Base-by-base conservation (phyloP, 2,329 filamentous ascomycete species). In the Ophiostoma sp. region DNA sequence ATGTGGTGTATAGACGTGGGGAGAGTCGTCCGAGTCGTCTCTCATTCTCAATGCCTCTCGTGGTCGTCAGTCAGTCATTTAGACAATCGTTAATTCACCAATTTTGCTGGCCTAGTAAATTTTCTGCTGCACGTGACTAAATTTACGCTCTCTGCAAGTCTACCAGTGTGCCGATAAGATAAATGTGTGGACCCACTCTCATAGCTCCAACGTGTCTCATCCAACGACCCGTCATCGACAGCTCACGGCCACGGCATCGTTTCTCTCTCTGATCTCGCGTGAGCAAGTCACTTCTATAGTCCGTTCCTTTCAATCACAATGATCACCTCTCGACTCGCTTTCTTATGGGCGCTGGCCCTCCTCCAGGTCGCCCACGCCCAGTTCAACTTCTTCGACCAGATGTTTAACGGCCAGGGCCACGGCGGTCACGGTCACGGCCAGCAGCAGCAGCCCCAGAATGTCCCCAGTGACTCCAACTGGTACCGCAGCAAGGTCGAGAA, bases 311-410 rank as follows among this genome's bases (percentile, higher is more conserved):
- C 11, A 12, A 47, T 16, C 55, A 42, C n/a, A n/a, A 68, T 68
- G 67, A 2, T 58, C 72, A 62, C 70, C 74, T 69, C 68, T 75
- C 12, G 67, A 69, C 66, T 67, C 71, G 42, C 65, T 77, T 47
- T 70, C 76, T n/a, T 84, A 66, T 74, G 84, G 62, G 72, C 87
- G 27, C 76, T 92, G 16, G 80, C 90, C 65, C 77, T 92, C 41
- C 76, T 91, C 69, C 79, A 85, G 71, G 78, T 86, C 16, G 87
- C 83, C 4, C 81, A 84, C 69, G 92, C 92, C 11, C 94, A 98
- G 79, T 98, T 98, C 78, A 90, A 92, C 76, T 97, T 99, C 85
- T 99, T 98, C 80, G 93, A 97, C 77, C 92, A 98, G 75, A 97
- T 98, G 92, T 98, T 99, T 78, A 85, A 87, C 74, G 67, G 65